phyloP scores from a whole-genome alignment of 345 rosid species.

The Jatropha curcas region DNA sequence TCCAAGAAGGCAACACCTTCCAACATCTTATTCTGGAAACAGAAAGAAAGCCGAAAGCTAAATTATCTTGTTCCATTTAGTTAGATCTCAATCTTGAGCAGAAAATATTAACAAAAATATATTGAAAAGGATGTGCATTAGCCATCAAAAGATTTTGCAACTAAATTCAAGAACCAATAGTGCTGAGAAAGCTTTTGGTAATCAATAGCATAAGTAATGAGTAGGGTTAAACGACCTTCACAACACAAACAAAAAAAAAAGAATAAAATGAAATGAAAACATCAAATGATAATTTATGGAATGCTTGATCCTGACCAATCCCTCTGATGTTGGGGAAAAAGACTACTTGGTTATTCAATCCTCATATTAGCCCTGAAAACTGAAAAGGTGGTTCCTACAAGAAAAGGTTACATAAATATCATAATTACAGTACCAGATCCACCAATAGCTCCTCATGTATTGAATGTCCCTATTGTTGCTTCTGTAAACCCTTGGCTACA shows the following conservation, averaged over 20 bases:
- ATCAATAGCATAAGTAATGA: not conserved
- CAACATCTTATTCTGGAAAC: constrained; percentile 54
- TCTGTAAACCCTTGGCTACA: not conserved
- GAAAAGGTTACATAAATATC: no score
- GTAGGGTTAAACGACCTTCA: not conserved
- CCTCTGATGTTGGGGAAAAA: no score
- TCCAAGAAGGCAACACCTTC: constrained; percentile 75
- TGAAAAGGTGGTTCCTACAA: no score
- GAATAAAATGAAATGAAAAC: not conserved
- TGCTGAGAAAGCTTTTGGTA: not conserved
- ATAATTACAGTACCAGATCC: not conserved
- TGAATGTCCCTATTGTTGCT: not conserved
- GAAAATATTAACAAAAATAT: not conserved
- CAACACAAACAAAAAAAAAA: not conserved
- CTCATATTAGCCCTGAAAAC: not conserved
- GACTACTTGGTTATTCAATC: not conserved
- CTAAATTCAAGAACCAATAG: not conserved
- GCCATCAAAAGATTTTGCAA: not conserved
- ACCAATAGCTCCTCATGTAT: not conserved
- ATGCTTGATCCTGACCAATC: no score
- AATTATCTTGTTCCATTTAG: not conserved
- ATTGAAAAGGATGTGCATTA: not conserved
- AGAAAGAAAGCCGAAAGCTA: constrained; percentile 9
- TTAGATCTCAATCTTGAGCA: not conserved
- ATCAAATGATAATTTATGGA: no score